phyloP scores from a whole-genome alignment of 2,329 filamentous ascomycete genomes.

The Cladophialophora immunda region DNA sequence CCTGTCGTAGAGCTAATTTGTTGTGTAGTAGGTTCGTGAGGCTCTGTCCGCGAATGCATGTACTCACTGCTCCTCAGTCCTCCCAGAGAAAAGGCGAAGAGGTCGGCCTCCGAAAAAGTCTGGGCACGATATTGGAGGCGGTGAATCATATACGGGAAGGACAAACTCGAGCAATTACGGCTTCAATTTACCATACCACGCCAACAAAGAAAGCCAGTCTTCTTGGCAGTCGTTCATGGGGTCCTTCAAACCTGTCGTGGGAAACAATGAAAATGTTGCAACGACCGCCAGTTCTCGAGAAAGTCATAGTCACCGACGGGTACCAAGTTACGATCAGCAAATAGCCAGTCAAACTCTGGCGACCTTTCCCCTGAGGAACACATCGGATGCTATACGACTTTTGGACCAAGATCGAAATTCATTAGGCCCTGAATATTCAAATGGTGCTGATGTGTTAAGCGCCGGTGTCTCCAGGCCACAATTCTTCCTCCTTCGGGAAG shows the following conservation, averaged over 20 bases:
- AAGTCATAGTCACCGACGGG: not conserved
- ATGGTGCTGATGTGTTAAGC: not conserved
- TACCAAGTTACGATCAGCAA: slow-evolving; percentile 23
- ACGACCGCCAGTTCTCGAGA: not conserved
- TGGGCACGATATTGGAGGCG: not conserved
- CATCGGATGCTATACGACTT: slow-evolving; percentile 30
- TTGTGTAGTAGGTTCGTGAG: slow-evolving; percentile 16
- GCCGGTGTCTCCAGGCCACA: slow-evolving; percentile 19
- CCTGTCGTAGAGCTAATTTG: slow-evolving; percentile 28
- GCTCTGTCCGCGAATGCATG: not conserved
- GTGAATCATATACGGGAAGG: not conserved
- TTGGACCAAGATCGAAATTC: slow-evolving; percentile 26
- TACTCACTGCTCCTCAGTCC: slow-evolving; percentile 15
- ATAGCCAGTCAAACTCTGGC: slow-evolving; percentile 24
- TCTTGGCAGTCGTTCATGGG: slow-evolving; percentile 14
- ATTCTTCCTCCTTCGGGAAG: slow-evolving; percentile 29
- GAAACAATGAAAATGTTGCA: slow-evolving; percentile 10
- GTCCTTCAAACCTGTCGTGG: slow-evolving; percentile 16
- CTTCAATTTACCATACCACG: slow-evolving; percentile 7
- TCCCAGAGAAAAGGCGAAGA: slow-evolving; percentile 23
- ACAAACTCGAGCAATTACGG: slow-evolving; percentile 1
- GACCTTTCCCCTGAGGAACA: slow-evolving; percentile 28
- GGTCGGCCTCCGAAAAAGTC: slow-evolving; percentile 26
- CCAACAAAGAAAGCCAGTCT: slow-evolving; percentile 2
- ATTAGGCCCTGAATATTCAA: not conserved